Conservation (phyloP, 805 yeast genomes). For the Kodamaea lidongshanica region DNA sequence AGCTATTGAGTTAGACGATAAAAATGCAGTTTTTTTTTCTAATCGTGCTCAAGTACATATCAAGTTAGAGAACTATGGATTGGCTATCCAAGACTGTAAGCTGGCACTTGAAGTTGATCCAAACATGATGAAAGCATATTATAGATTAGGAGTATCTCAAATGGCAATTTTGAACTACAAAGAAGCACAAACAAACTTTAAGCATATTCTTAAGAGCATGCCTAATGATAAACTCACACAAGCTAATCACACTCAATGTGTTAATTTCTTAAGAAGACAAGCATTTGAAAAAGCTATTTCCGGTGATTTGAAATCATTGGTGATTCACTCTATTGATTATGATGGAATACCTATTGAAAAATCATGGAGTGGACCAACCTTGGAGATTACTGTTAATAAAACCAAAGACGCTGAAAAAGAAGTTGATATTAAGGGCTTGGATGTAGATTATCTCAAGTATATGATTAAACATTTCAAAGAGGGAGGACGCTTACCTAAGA, state of each 20-base stretch:
- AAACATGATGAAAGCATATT: conserved; percentile 69
- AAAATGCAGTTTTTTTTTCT: conserved; percentile 59
- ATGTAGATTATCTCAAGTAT: conserved; percentile 50
- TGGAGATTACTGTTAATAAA: conserved; percentile 37
- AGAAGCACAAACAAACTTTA: conserved; percentile 67
- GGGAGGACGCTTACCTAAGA: conserved; percentile 72
- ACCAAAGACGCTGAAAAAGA: conserved; percentile 17
- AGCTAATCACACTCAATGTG: conserved; percentile 56
- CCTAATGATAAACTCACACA: conserved; percentile 69
- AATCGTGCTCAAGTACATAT: conserved; percentile 89
- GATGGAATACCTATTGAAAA: conserved; percentile 46
- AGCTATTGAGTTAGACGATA: conserved; percentile 62
- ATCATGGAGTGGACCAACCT: conserved; percentile 52
- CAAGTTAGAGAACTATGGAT: conserved; percentile 79
- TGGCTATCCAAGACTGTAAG: conserved; percentile 74
- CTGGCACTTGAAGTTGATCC: conserved; percentile 64
- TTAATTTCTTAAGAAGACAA: conserved; percentile 57
- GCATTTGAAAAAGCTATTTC: conserved; percentile 87
- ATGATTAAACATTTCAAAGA: conserved; percentile 67
- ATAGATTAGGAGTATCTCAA: conserved; percentile 78
- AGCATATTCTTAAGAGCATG: conserved; percentile 49
- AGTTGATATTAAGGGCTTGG: conserved; percentile 35
- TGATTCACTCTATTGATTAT: conserved; percentile 44
- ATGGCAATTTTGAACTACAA: conserved; percentile 71
- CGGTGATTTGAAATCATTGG: conserved; percentile 52